Percentiles rank a stretch among this genome's conserved stretches.
Conservation (phyloP, 1,139 yeast genomes). For the Starmera stellimalicola region DNA sequence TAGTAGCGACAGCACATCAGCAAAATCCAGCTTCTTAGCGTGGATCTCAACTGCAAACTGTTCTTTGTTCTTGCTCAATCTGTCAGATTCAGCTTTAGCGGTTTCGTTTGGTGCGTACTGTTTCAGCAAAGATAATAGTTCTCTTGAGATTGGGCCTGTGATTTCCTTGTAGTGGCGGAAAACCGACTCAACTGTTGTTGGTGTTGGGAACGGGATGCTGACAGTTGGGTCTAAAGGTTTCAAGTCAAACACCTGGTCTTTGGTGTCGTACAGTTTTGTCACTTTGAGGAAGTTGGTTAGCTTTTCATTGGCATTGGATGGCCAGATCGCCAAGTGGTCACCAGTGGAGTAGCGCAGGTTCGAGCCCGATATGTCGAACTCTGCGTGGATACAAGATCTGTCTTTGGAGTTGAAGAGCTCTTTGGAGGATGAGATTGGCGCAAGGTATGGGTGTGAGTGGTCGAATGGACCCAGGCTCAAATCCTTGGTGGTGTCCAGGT, state of each 20-base stretch:
- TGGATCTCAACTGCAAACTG: conserved; percentile 60
- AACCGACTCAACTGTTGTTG: conserved; percentile 83
- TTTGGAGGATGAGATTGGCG: conserved; percentile 48
- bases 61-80: conserved; percentile 60
- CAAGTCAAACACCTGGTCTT: conserved; percentile 51
- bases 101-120: conserved; percentile 72
- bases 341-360: conserved; percentile 86
- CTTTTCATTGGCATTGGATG: conserved; percentile 76
- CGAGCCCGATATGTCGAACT: conserved; percentile 69
- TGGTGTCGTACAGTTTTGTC: conserved; percentile 48
- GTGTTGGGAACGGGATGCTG: conserved; percentile 76
- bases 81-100: conserved; percentile 40
- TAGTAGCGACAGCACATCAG: conserved; percentile 59
- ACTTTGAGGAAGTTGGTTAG: conserved; percentile 55
- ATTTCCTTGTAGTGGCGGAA: conserved; percentile 85
- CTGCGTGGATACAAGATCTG: conserved; percentile 82
- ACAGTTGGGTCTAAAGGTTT: conserved; percentile 69
- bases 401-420: conserved; percentile 63
- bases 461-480: conserved; percentile 71
- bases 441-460: conserved; percentile 74
- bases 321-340: conserved; percentile 93
- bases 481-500: conserved; percentile 34
- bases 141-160: conserved; percentile 90
- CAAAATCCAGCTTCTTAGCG: conserved; percentile 53
- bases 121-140: conserved; percentile 65